These are phyloP conservation scores for Seiridium unicorne DNA, from an alignment of 2,329 filamentous ascomycete genomes.

Conservation along the genomic window DNA sequence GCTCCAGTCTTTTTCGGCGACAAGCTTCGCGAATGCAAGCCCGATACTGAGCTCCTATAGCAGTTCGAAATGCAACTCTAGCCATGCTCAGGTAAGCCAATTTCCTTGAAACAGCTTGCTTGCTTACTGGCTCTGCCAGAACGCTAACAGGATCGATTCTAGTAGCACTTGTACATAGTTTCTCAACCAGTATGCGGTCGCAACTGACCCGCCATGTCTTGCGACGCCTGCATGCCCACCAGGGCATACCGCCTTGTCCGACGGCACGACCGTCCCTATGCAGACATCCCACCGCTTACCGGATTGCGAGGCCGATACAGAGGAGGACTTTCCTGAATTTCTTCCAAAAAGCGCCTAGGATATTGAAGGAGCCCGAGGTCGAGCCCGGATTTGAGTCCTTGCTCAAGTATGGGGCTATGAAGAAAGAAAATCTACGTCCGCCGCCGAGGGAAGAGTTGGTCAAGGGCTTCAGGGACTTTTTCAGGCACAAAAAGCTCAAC, in stretches of 20 bases:
- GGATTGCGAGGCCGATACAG: slow-evolving; percentile 28
- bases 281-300: slow-evolving; percentile 26
- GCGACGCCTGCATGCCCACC: slow-evolving; percentile 32
- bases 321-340: slow-evolving; percentile 63
- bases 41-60: neutral
- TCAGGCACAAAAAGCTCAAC: slow-evolving; percentile 51
- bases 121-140: slow-evolving; percentile 5
- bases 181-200: slow-evolving; percentile 31
- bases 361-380: slow-evolving; percentile 59
- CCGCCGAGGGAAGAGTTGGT: slow-evolving; percentile 63
- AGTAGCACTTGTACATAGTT: slow-evolving; percentile 24
- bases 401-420: slow-evolving; percentile 63
- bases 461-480: slow-evolving; percentile 63
- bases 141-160: slow-evolving; percentile 18
- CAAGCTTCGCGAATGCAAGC: neutral
- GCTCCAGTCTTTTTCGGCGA: neutral
- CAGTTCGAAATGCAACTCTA: slow-evolving; percentile 11
- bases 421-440: slow-evolving; percentile 61
- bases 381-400: slow-evolving; percentile 73
- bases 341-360: slow-evolving; percentile 57
- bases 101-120: neutral
- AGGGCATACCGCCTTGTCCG: slow-evolving; percentile 15
- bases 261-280: slow-evolving; percentile 22
- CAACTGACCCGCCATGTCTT: slow-evolving; percentile 35
- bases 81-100: slow-evolving; percentile 27